Evolutionary conservation across 495 filamentous ascomycete genomes (phyloP).

Genomic region (Xylaria scruposa): DNA sequence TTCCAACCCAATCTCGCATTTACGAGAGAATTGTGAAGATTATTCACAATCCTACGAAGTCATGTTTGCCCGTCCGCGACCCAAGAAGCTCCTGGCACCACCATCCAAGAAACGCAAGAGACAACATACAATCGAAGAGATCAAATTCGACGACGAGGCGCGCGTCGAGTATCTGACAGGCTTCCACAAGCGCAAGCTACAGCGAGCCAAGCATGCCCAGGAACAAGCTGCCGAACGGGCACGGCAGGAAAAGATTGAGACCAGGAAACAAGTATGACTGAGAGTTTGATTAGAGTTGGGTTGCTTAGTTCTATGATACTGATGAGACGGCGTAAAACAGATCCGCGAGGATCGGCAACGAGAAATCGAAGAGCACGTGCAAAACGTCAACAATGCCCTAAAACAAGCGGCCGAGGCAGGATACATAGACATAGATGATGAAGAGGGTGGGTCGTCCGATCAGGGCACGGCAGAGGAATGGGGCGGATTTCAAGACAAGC

Average conservation of each 20-base stretch:
- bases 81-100: conserved; percentile 57
- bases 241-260: conserved; percentile 71
- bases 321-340: conserved; percentile 49
- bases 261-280: conserved; percentile 73
- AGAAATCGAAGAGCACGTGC: conserved; percentile 79
- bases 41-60: not conserved
- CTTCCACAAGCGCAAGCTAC: conserved; percentile 93
- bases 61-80: conserved; percentile 57
- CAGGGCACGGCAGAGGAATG: conserved; percentile 61
- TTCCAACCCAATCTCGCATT: not conserved
- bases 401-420: conserved; percentile 60
- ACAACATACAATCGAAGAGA: conserved; percentile 69
- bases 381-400: conserved; percentile 70
- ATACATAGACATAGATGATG: conserved; percentile 45
- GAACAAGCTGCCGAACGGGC: conserved; percentile 75
- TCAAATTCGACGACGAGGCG: conserved; percentile 79
- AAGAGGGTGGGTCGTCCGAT: conserved; percentile 36
- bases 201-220: conserved; percentile 81
- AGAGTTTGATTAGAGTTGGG: not conserved
- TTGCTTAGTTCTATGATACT: conserved; percentile 30
- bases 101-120: conserved; percentile 71
- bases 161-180: conserved; percentile 89
- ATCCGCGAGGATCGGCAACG: conserved; percentile 78
- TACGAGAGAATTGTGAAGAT: not conserved
- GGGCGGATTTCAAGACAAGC: conserved; percentile 65